Base-by-base conservation (phyloP, 768 basidiomycete species). In the Russula lepida region DNA sequence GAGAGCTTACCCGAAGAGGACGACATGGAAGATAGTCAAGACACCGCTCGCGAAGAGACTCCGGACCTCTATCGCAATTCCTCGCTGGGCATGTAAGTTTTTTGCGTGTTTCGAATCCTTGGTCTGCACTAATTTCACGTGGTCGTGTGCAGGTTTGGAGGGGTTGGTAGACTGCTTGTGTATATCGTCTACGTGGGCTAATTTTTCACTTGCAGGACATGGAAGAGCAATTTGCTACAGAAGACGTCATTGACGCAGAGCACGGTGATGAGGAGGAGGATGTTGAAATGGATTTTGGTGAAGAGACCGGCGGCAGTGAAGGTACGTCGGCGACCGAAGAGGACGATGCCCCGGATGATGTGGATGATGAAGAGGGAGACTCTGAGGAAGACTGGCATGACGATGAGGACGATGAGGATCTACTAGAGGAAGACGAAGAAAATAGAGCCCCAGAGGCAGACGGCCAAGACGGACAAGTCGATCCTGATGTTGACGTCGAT, bases 51-150 rank as follows among this genome's bases (percentile, higher is more conserved):
- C 9, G 89, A 90, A 70, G 89, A 90, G 70, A 92, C 92, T 1
- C 92, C 92, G 4, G 93, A 98, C 73, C 75, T 98, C 21, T 98
- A 98, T 74, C 87, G 95, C 48, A 94, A 93, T 72, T 98, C 97
- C 1, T 91, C 97, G 11, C 80, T 99, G 39, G 97, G 95, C 64
- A 94, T 98, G 94, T 86, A 68, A 66, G 84, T 77, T 13, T 23
- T 23, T n/a, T 15, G 53, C 15, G 49, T 27, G n/a, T 5, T 32
- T 58, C 15, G 28, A 49, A 23, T 63, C 35, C 11, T 39, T 32
- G 21, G 4, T 47, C 17, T 15, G 8, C n/a, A 39, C 60, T 62
- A 23, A 62, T 57, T 51, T 39, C 8, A 3, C n/a, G 17, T 47
- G 23, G 19, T 33, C 43, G 7, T 23, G 11, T 27, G 30, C 62